Evolutionary conservation across 768 basidiomycete genomes (phyloP).

Genomic region (Boletus sp.): DNA sequence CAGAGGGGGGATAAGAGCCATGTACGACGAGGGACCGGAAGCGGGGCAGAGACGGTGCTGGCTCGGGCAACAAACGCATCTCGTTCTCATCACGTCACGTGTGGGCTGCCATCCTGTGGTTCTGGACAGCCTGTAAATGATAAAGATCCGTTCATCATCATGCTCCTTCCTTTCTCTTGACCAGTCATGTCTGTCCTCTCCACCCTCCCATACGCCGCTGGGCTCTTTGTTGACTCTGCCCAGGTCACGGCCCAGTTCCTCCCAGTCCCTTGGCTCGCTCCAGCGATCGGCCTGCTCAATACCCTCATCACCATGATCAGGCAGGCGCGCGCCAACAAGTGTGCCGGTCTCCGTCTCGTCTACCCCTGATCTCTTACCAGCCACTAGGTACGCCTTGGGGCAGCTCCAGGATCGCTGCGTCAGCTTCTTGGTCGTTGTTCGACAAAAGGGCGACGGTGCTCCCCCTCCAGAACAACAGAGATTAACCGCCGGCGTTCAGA

Average conservation of each 20-base stretch:
- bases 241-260: conserved; percentile 47
- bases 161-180: neutral
- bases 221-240: conserved; percentile 26
- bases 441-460: conserved; percentile 31
- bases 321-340: conserved; percentile 51
- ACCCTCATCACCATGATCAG: conserved; percentile 47
- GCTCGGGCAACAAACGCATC: conserved; percentile 41
- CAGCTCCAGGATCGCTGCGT: conserved; percentile 49
- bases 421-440: conserved; percentile 40
- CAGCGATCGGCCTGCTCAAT: conserved; percentile 41
- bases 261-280: conserved; percentile 47
- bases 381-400: conserved; percentile 38
- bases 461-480: conserved; percentile 31
- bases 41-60: conserved; percentile 48
- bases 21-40: conserved; percentile 61
- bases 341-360: neutral
- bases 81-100: conserved; percentile 19
- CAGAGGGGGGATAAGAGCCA: conserved; percentile 63
- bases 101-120: conserved; percentile 23
- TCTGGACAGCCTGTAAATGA: neutral
- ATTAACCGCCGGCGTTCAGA: conserved; percentile 33
- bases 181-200: conserved; percentile 15
- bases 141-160: conserved; percentile 4
- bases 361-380: neutral
- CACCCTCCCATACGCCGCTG: conserved; percentile 9